A percentile compares a stretch with the other conserved stretches of the same genome.
Conservation (phyloP, 2,329 filamentous ascomycete genomes). For the Curvularia eragrostidis region DNA sequence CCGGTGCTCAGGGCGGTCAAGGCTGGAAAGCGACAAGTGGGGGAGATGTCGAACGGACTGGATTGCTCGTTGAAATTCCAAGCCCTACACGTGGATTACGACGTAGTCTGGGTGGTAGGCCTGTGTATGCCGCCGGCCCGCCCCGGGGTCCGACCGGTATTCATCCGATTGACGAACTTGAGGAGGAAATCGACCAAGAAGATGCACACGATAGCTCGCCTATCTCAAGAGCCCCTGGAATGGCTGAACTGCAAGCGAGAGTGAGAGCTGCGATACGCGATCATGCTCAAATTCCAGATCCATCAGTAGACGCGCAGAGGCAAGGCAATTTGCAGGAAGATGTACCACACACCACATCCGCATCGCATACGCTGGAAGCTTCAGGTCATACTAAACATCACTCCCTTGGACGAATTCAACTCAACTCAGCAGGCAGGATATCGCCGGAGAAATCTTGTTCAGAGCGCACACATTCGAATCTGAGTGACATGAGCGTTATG, state of each 20-base stretch:
- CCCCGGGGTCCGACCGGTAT: slow-evolving; percentile 62
- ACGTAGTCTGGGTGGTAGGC: slow-evolving; percentile 48
- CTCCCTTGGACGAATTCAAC: slow-evolving; percentile 23
- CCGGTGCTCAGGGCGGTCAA: slow-evolving; percentile 30
- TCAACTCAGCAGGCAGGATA: slow-evolving; percentile 42
- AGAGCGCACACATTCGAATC: slow-evolving; percentile 61
- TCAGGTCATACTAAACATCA: slow-evolving; percentile 1
- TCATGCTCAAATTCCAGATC: slow-evolving; percentile 47
- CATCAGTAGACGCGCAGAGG: slow-evolving; percentile 51
- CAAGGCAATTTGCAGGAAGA: slow-evolving; percentile 33
- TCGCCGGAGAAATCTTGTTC: slow-evolving; percentile 58
- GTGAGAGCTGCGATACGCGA: slow-evolving; percentile 34
- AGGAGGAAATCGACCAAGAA: slow-evolving; percentile 58
- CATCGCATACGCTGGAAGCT: slow-evolving; percentile 31
- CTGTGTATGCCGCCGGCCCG: slow-evolving; percentile 57
- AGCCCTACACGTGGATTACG: slow-evolving; percentile 58
- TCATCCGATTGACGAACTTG: slow-evolving; percentile 68
- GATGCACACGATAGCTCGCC: slow-evolving; percentile 24
- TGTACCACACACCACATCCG: slow-evolving; percentile 32
- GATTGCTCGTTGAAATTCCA: slow-evolving; percentile 56
- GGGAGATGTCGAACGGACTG: slow-evolving; percentile 54
- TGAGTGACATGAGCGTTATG: slow-evolving; percentile 60
- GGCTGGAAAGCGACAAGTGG: slow-evolving; percentile 42
- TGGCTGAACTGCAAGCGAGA: slow-evolving; percentile 30
- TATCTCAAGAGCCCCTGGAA: slow-evolving; percentile 30